Evolutionary conservation across 805 yeast genomes (phyloP), one percentile per base, ranked within the genome.

Genomic region (Cyberlindnera galapagoensis): DNA sequence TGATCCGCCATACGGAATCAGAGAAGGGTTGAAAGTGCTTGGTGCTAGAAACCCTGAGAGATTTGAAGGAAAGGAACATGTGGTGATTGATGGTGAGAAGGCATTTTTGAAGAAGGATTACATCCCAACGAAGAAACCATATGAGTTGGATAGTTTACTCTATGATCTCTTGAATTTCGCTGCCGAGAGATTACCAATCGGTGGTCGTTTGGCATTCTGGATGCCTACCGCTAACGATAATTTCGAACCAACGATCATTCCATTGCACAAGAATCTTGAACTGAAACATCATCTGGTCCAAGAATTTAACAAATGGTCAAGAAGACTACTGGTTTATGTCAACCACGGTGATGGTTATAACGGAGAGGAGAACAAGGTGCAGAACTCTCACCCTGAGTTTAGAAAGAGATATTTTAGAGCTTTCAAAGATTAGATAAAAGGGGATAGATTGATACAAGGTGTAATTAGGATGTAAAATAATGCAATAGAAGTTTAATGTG

Each of bases 1-100:
- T 52, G 98, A 92, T 58, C 98, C 98, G 3, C 98, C 98, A 0
- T 92, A 92, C 56, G 98, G 98, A 9, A 94, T 92, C 3, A 68
- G 98, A 46, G 98, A 92, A 56, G 95, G 97, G 4, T 71, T 92
- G 33, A 87, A 86, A 54, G 95, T 87, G 1, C 74, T 94, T 34
- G 98, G 98, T 5, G 82, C 94, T 5, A 76, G 71, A 42, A 71
- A 79, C 31, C 78, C 79, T 3, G 76, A 68, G 34, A 74, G 71
- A 47, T 80, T 80, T 26, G 71, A 61, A 8, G 94, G 90, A 0
- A 74, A 84, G 46, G 94, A 85, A 50, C 60, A 71, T 26, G 63
- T 80, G 4, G 66, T 76, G n/a, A 83, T 85, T 17, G 79, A 82
- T 40, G 95, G 95, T 6, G 75, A 75, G 46, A 71, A 72, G 45